Conservation (phyloP, 2,329 filamentous ascomycete species). For the Pseudocercospora fuligena region DNA sequence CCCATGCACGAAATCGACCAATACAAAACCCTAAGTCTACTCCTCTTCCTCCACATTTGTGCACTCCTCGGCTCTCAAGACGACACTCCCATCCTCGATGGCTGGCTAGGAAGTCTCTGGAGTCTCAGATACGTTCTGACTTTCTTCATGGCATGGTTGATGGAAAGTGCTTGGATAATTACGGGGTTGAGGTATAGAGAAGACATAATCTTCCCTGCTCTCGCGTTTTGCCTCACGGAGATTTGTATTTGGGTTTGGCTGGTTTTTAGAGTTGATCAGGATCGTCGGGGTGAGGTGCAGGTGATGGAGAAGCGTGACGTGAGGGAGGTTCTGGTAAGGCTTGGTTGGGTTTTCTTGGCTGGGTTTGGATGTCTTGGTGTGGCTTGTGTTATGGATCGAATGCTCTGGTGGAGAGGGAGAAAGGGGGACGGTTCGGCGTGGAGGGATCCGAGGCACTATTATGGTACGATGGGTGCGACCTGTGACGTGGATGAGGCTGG, state of each 20-base stretch:
- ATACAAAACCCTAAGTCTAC: neutral
- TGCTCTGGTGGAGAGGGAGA: no score
- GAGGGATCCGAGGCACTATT: no score
- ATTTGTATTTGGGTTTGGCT: neutral
- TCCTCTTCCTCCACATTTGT: neutral
- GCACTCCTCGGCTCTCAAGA: neutral
- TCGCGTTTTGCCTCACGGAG: neutral
- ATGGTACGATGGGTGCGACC: no score
- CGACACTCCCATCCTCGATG: neutral
- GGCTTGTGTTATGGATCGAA: no score
- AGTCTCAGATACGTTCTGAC: neutral
- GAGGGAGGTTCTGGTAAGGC: no score
- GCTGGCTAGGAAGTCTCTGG: neutral
- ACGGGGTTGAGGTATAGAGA: neutral
- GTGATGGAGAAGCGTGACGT: no score
- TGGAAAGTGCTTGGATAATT: neutral
- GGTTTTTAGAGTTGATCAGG: neutral
- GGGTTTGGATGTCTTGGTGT: no score
- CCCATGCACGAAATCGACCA: neutral
- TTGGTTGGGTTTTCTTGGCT: no score
- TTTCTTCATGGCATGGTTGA: neutral
- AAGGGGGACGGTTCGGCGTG: no score
- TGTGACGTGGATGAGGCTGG: no score
- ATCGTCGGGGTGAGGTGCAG: neutral
- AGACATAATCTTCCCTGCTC: neutral